Percentiles rank a stretch among this genome's conserved stretches.
These are phyloP conservation scores for Oryza coarctata DNA, from an alignment of 176 grass and related monocot genomes.

Conservation along the genomic window DNA sequence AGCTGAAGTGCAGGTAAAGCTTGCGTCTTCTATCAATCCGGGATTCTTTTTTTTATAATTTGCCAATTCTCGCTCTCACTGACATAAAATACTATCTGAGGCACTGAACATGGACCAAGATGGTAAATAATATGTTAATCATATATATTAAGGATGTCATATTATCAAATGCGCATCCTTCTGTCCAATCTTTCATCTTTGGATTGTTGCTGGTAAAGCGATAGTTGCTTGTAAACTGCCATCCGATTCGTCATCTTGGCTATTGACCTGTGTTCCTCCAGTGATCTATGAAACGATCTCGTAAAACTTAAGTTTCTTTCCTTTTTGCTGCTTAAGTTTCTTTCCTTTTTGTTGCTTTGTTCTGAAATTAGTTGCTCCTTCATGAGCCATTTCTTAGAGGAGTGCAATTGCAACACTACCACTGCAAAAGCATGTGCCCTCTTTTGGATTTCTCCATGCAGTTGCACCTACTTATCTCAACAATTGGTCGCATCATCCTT, in stretches of 20 bases:
- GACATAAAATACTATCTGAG: too few relatives aligned
- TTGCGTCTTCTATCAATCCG: slow-evolving; percentile 23
- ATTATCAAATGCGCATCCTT: too few relatives aligned
- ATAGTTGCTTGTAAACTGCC: neutral
- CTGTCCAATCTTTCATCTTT: neutral
- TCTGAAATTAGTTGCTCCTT: neutral
- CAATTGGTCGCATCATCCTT: slow-evolving; percentile 3
- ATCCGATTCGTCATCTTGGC: neutral
- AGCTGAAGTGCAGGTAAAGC: neutral
- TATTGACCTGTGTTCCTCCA: neutral
- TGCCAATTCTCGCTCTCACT: too few relatives aligned
- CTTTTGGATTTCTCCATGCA: neutral
- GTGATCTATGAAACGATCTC: neutral
- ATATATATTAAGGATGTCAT: too few relatives aligned
- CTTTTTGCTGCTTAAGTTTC: neutral
- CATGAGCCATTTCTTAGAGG: slow-evolving; percentile 16
- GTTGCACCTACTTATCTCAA: neutral
- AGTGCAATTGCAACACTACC: neutral
- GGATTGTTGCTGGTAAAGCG: neutral
- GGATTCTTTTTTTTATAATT: too few relatives aligned
- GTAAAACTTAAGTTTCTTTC: neutral
- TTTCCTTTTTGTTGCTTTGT: neutral
- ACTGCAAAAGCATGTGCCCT: neutral
- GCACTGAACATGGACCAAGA: too few relatives aligned
- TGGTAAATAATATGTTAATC: too few relatives aligned